Conservation (phyloP, 202 grass and related monocot genomes). For the Panicum virgatum region DNA sequence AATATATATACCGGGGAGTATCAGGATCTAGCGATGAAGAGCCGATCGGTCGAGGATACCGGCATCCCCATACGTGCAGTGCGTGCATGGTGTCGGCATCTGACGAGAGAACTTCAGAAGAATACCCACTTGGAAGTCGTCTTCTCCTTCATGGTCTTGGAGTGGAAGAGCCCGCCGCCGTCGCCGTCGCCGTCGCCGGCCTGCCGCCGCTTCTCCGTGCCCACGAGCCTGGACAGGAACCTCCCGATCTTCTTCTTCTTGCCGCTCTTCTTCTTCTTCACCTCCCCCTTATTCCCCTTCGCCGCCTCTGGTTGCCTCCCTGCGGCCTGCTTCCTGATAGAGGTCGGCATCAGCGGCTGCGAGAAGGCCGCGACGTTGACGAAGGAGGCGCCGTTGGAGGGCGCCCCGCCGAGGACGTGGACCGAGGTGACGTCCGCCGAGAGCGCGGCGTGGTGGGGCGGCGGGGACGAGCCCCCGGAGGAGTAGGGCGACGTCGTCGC, state of each 20-base stretch:
- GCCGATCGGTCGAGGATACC: background rate
- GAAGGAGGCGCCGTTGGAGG: background rate
- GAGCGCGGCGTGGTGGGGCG: constrained; percentile 33
- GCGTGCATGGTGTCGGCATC: background rate
- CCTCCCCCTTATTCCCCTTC: constrained; percentile 30
- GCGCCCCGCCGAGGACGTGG: constrained; percentile 3
- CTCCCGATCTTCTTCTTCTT: constrained; percentile 72
- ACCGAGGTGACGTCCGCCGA: constrained; percentile 31
- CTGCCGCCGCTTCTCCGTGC: constrained; percentile 37
- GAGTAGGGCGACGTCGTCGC: constrained; percentile 42
- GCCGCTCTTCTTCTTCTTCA: constrained; percentile 52
- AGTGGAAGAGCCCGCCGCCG: constrained; percentile 61
- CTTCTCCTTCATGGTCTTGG: constrained; percentile 83
- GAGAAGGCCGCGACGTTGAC: constrained; percentile 49
- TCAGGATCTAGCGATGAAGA: background rate
- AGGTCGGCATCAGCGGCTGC: constrained; percentile 50
- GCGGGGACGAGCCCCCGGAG: constrained; percentile 34
- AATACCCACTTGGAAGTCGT: constrained; percentile 69
- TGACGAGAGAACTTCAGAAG: constrained; percentile 48
- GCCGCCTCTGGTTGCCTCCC: constrained; percentile 8
- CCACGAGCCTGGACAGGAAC: constrained; percentile 67
- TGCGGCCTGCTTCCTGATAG: background rate
- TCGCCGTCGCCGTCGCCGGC: constrained; percentile 41
- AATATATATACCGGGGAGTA: background rate
- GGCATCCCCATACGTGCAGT: background rate